These are phyloP conservation scores for Cyanidiococcus yangmingshanensis DNA, from an alignment of 23 red algal genomes.

Conservation along the genomic window DNA sequence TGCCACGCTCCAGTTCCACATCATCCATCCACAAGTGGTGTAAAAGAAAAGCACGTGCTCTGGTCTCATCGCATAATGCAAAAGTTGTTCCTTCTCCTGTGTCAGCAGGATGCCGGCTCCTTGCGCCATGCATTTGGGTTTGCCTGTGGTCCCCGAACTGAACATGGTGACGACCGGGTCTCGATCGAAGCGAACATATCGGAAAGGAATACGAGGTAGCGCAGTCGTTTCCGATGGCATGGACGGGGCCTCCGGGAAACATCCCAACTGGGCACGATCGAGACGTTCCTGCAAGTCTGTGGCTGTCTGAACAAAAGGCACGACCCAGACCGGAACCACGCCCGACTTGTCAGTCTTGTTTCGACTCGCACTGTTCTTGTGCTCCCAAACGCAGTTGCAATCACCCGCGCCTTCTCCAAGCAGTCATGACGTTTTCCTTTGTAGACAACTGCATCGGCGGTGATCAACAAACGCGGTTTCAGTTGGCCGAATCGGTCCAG, in stretches of 20 bases:
- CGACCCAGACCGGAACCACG: neutral
- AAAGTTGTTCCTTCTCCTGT: constrained; percentile 59
- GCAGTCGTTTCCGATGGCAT: neutral
- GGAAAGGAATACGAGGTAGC: neutral
- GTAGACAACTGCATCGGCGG: constrained; percentile 19
- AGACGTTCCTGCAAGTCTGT: neutral
- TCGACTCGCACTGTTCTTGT: neutral
- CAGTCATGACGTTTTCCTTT: constrained; percentile 21
- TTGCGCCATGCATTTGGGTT: constrained; percentile 59
- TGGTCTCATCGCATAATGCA: constrained; percentile 40
- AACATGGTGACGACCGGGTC: constrained; percentile 47
- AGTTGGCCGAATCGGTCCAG: constrained; percentile 51
- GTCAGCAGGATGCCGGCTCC: constrained; percentile 60
- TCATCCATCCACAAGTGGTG: constrained; percentile 75
- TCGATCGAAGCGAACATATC: neutral
- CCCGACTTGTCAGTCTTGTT: no score
- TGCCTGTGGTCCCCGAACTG: constrained; percentile 63
- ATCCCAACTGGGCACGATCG: neutral
- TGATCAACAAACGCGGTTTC: constrained; percentile 35
- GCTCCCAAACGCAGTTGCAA: neutral
- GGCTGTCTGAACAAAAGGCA: neutral
- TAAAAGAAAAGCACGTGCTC: constrained; percentile 32
- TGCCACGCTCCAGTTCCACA: constrained; percentile 69
- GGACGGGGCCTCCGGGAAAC: neutral
- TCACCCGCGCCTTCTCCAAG: neutral